Evolutionary conservation across 148 eudicot genomes (phyloP), one percentile per base, ranked within the genome.

Genomic region (Amaranthus cruentus): DNA sequence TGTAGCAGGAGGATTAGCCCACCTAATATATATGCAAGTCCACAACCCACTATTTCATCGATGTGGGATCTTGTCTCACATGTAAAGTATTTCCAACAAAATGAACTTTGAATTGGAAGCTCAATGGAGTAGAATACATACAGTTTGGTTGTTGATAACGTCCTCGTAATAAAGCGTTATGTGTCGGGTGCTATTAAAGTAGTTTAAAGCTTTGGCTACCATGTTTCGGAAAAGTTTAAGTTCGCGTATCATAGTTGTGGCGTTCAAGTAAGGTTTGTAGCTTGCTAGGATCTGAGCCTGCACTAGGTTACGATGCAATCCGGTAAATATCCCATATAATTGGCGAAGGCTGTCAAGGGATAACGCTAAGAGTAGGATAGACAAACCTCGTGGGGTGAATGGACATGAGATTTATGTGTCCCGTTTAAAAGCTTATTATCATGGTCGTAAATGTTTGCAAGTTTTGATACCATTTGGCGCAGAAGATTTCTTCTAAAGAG

Each of bases 371-470:
- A 69, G 58, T 68, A 58, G 60, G 69, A 69, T 59, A 74, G 49
- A 67, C 70, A 69, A 63, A 91, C 97, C 94, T 92, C 97, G 2
- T 79, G 81, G 72, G 84, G 74, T 47, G 98, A 88, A 78, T 92
- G 98, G 76, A 87, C 91, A 52, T 92, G 98, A 67, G 98, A 90
- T 75, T 87, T 90, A 73, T 92, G 98, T n/a, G 85, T 90, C 78
- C 96, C 96, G 59, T 90, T 90, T 54, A 93, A 82, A 10, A 81
- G 87, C 82, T 87, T 89, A 62, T 79, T 82, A 78, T 84, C 87
- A 66, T 85, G 91, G 70, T 93, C 98, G 70, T 89, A 88, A 4
- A 89, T 75, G 80, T 93, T 93, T 49, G 91, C 98, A 52, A 87
- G 92, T 38, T 88, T 87, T 14, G 98, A 93, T 70, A 93, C 74